Conservation (phyloP, 257 asterid species). For the Solanum corneliomulleri region DNA sequence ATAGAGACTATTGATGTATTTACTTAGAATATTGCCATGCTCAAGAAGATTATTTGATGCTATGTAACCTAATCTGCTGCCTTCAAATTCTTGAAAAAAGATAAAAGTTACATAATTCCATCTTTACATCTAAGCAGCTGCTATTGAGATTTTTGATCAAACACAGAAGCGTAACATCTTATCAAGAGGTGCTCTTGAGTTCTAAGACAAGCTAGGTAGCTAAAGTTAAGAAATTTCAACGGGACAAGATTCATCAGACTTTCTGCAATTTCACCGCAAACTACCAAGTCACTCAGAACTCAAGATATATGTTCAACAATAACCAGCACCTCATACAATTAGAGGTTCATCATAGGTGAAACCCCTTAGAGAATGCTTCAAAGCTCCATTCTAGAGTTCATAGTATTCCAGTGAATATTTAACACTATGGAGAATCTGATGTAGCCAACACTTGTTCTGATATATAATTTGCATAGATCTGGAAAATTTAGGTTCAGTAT, state of each 20-base stretch:
- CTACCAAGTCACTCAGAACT: background rate
- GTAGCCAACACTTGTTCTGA: background rate
- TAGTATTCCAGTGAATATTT: background rate
- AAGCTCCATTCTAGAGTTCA: background rate
- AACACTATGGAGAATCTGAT: background rate
- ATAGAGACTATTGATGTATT: background rate
- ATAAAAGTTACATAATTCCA: background rate
- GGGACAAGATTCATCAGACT: background rate
- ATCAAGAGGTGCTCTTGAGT: background rate
- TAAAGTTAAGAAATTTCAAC: background rate
- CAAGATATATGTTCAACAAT: background rate
- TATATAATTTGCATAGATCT: background rate
- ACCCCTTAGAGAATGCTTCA: background rate
- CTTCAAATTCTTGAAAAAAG: background rate
- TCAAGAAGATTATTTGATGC: background rate
- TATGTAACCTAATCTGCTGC: background rate
- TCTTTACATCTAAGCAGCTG: background rate
- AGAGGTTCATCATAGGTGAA: background rate
- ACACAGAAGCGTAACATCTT: background rate
- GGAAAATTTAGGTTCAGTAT: background rate
- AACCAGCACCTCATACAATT: background rate
- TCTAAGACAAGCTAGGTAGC: background rate
- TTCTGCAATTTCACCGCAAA: background rate
- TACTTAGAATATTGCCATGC: background rate
- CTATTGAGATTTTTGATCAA: background rate